Base-by-base conservation (phyloP, 2,329 filamentous ascomycete species). In the Trichophyton equinum region DNA sequence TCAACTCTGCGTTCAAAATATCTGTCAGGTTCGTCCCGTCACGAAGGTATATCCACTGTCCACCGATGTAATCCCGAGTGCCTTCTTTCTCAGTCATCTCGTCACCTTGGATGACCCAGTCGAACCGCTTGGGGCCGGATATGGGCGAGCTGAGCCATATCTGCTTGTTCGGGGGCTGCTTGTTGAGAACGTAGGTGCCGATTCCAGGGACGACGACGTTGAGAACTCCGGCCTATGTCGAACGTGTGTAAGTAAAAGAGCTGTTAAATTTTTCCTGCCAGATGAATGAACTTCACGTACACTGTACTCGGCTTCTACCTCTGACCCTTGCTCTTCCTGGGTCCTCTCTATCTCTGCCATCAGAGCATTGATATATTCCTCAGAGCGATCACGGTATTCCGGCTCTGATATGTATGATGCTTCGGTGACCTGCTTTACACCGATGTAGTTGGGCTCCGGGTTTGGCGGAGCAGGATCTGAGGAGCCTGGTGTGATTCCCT, bases 111-210 rank as follows among this genome's bases (percentile, higher is more conserved):
- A 91, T 73, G 60, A 95, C 87, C 82, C 89, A 99, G 74, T 97
- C 91, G 77, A 87, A 99, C 62, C 92, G 86, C 77, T 96, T 96
- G 13, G 94, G 94, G 0, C 94, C 94, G 4, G 89, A 91, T 60
- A 90, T 79, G 3, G 94, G 94, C 49, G 90, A 95, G 42, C 89
- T 94, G 53, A 97, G 84, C 94, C 94, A 99, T 71, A 99, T 96
- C 72, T 86, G 94, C 79, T 91, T 94, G 80, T 96, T 97, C 20
- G 92, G 91, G 0, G 94, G 94, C 74, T 99, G 94, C 76, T 99
- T 99, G 82, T 99, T 99, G 76, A 99, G 82, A 63, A 99, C 89
- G 72, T 95, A 99, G 33, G 84, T 92, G 64, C 91, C 91, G 58
- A 84, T 78, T 11, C 80, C 77, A 1, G 84, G 83, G 67, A 89